A percentile compares a stretch with the other conserved stretches of the same genome.
Conservation (phyloP, 257 asterid genomes). For the Solanum raphanifolium region DNA sequence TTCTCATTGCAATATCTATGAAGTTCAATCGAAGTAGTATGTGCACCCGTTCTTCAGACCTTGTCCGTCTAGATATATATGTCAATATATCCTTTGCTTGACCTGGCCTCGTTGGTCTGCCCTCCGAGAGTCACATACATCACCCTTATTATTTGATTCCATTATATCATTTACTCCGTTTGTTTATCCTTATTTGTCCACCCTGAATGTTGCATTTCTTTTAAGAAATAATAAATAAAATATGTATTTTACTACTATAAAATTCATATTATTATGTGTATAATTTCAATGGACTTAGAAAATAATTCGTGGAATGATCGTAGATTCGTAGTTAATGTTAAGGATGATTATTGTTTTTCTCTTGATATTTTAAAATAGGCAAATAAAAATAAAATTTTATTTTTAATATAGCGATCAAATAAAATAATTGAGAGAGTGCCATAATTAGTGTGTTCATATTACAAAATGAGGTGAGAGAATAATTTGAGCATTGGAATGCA, state of each 20-base stretch:
- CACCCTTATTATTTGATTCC: background rate
- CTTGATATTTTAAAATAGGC: background rate
- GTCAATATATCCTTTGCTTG: background rate
- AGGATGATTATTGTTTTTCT: background rate
- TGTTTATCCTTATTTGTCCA: background rate
- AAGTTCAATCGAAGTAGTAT: background rate
- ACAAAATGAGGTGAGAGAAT: background rate
- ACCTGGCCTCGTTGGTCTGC: no score
- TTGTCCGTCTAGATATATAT: background rate
- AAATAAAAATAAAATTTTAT: background rate
- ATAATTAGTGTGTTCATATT: background rate
- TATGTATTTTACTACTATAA: background rate
- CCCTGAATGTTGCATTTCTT: background rate
- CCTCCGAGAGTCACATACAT: background rate
- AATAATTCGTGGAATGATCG: background rate
- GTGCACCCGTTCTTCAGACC: background rate
- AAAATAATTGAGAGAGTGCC: background rate
- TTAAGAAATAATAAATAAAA: background rate
- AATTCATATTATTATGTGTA: background rate
- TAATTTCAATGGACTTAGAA: background rate
- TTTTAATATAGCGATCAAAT: background rate
- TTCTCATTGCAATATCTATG: background rate
- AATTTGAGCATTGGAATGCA: background rate
- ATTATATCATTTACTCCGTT: background rate
- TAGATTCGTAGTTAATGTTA: background rate